phyloP scores from a whole-genome alignment of 2,329 filamentous ascomycete genomes.

The Dryadomyces sulphureus region DNA sequence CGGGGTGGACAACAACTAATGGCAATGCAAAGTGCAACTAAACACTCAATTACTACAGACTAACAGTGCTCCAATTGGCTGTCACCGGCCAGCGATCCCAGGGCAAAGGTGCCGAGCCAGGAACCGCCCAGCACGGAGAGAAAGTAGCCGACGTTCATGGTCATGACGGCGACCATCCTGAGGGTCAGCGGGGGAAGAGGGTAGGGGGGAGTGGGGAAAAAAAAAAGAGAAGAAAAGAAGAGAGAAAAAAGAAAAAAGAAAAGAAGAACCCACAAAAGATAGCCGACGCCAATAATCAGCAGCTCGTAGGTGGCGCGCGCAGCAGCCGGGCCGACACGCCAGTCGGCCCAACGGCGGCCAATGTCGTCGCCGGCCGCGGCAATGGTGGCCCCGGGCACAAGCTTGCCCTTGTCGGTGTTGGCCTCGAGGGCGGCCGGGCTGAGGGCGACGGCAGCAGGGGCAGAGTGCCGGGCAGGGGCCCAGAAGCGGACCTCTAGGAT shows the following conservation, averaged over 20 bases:
- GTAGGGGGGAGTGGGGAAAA: background rate
- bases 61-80: slow-evolving; percentile 12
- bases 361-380: background rate
- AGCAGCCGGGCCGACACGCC: background rate
- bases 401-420: background rate
- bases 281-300: slow-evolving; percentile 60
- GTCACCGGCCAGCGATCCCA: slow-evolving; percentile 48
- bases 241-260: slow-evolving; percentile 14
- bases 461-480: slow-evolving; percentile 13
- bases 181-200: background rate
- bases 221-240: background rate
- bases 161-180: slow-evolving; percentile 88
- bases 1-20: no score
- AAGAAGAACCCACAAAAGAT: slow-evolving; percentile 58
- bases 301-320: slow-evolving; percentile 2
- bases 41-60: no score
- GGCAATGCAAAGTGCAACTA: no score
- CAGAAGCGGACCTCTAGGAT: slow-evolving; percentile 47
- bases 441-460: background rate
- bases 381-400: background rate
- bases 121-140: slow-evolving; percentile 56
- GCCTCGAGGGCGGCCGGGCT: background rate
- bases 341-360: background rate
- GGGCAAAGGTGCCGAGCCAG: slow-evolving; percentile 68
- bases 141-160: slow-evolving; percentile 71